Conservation (phyloP, 1,284 basidiomycete species). For the Xerocomus amazonicus region DNA sequence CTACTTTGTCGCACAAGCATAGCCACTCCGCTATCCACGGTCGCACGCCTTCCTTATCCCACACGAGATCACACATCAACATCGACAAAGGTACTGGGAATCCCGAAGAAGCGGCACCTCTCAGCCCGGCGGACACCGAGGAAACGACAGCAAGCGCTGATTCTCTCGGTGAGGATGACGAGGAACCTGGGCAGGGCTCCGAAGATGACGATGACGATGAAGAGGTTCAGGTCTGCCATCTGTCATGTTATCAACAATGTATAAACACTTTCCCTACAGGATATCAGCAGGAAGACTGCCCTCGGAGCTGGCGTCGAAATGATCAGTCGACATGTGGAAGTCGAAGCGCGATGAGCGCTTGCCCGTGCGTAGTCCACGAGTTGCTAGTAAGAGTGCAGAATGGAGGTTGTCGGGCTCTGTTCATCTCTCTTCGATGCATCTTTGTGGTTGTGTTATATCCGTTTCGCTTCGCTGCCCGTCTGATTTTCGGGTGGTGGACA, state of each 20-base stretch:
- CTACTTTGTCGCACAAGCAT: conserved; percentile 13
- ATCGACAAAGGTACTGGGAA: background rate
- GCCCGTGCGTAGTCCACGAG: background rate
- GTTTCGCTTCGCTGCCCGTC: background rate
- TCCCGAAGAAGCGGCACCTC: background rate
- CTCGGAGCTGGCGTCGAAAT: conserved; percentile 69
- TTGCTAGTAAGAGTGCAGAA: conserved; percentile 6
- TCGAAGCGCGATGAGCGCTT: conserved; percentile 17
- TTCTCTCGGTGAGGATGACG: conserved; percentile 14
- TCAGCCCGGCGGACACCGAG: conserved; percentile 15
- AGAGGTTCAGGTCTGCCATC: conserved; percentile 38
- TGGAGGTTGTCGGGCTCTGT: conserved; percentile 1
- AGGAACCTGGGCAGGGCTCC: conserved; percentile 13
- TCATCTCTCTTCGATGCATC: conserved; percentile 12
- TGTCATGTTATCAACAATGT: background rate
- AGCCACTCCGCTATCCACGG: background rate
- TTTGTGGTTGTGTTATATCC: background rate
- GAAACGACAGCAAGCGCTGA: conserved; percentile 7
- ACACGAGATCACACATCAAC: background rate
- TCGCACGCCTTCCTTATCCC: background rate
- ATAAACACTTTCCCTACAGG: conserved; percentile 25
- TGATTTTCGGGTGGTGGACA: background rate
- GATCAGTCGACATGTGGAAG: conserved; percentile 52
- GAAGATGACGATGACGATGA: conserved; percentile 38
- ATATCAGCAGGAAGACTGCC: conserved; percentile 37